Evolutionary conservation across 148 eudicot species (phyloP).

Genomic region (Nepenthes gracilis): DNA sequence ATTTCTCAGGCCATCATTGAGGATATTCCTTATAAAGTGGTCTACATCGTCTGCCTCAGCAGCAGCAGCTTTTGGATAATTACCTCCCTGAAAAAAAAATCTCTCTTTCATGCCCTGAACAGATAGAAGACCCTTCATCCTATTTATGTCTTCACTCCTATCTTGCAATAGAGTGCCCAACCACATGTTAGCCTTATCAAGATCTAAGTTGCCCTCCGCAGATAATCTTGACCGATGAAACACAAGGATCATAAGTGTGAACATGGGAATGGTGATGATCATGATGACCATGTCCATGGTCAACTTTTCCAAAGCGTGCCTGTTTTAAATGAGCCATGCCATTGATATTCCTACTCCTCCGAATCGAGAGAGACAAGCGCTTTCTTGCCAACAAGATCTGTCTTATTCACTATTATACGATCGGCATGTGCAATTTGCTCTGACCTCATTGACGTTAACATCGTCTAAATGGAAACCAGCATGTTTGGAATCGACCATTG

Average conservation of each 20-base stretch:
- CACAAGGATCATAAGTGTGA: conserved; percentile 97
- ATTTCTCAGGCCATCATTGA: too few species aligned
- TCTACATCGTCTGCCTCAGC: too few species aligned
- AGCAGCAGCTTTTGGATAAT: too few species aligned
- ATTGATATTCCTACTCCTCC: conserved; percentile 71
- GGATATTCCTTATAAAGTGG: too few species aligned
- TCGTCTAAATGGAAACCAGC: conserved; percentile 70
- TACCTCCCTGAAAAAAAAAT: conserved; percentile 80
- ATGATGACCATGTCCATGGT: conserved; percentile 82
- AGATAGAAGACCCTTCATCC: conserved; percentile 94
- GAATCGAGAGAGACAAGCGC: conserved; percentile 50
- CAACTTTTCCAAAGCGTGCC: conserved; percentile 79
- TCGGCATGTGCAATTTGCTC: conserved; percentile 88
- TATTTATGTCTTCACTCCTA: conserved; percentile 84
- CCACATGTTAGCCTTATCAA: conserved; percentile 98
- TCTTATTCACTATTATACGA: conserved; percentile 86
- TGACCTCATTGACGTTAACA: conserved; percentile 87
- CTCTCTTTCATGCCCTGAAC: conserved; percentile 85
- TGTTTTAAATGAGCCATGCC: conserved; percentile 64
- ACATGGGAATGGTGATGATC: conserved; percentile 68
- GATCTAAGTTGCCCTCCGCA: conserved; percentile 97
- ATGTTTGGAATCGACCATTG: conserved; percentile 94
- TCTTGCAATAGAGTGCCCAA: conserved; percentile 71
- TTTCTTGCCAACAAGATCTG: conserved; percentile 77
- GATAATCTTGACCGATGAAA: conserved; percentile 91